These are phyloP conservation scores for Beverwykella pulmonaria DNA, from an alignment of 495 filamentous ascomycete species.

Conservation along the genomic window DNA sequence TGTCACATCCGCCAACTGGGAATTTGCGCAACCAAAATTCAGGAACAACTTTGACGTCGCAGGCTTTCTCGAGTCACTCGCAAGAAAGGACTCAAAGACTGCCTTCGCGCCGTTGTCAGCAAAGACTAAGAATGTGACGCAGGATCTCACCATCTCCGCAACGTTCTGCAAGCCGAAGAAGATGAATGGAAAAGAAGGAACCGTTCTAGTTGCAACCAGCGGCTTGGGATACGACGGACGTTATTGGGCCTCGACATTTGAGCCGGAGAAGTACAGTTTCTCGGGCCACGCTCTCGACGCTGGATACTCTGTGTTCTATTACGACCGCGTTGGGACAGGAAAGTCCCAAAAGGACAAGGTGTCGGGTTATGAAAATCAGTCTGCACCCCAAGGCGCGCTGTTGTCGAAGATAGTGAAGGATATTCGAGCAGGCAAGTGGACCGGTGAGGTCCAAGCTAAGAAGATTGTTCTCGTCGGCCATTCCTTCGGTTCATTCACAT, in stretches of 20 bases:
- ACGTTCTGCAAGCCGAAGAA: slow-evolving; percentile 30
- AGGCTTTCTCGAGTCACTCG: slow-evolving; percentile 5
- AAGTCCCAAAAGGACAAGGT: slow-evolving; percentile 27
- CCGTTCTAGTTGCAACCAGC: slow-evolving; percentile 33
- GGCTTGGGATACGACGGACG: slow-evolving; percentile 34
- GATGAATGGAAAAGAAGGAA: slow-evolving; percentile 27
- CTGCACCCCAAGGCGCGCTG: slow-evolving; percentile 12
- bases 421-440: slow-evolving; percentile 24
- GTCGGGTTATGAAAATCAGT: slow-evolving; percentile 31
- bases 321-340: slow-evolving; percentile 36
- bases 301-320: slow-evolving; percentile 40
- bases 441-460: slow-evolving; percentile 17
- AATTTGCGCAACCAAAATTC: slow-evolving; percentile 16
- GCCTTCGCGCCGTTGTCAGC: slow-evolving; percentile 13
- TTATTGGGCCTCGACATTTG: slow-evolving; percentile 33
- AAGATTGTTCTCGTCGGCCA: slow-evolving; percentile 37
- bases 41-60: slow-evolving; percentile 34
- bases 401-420: slow-evolving; percentile 9
- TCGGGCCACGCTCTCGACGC: slow-evolving; percentile 22
- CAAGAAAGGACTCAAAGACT: slow-evolving; percentile 1
- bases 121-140: slow-evolving; percentile 13
- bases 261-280: slow-evolving; percentile 35
- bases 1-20: slow-evolving; percentile 10
- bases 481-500: slow-evolving; percentile 30
- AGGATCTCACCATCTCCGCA: slow-evolving; percentile 20